Base-by-base conservation (phyloP, 2,329 filamentous ascomycete genomes). In the Colletotrichum godetiae region DNA sequence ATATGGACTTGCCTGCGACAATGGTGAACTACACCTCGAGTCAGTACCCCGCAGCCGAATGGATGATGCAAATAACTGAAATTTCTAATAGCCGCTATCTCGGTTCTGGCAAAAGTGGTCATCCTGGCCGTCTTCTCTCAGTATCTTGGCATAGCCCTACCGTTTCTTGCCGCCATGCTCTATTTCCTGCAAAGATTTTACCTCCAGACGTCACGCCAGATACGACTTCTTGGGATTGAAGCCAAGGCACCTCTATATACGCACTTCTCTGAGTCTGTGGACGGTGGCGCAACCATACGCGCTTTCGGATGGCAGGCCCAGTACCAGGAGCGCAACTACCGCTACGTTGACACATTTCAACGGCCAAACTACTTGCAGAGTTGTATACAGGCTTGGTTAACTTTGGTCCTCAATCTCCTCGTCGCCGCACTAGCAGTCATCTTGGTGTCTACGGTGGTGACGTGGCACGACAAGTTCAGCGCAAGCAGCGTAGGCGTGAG, bases 191-290 rank as follows among this genome's bases (percentile, higher is more conserved):
- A 80, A 52, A 75, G 76, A 13, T 81, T 79, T 59, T 82, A 82
- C 57, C 79, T 83, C 0, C 78, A 76, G 29, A 83, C 81, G 4
- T 82, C 81, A 0, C 75, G 81, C 0, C 82, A 83, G 74, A 59
- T 83, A 1, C 78, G 81, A 13, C 74, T 80, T 4, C 74, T 82
- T 11, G 81, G 81, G 8, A 76, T 82, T 5, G 81, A 82, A 42
- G 77, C 80, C 12, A 82, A 82, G 67, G 77, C 78, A 10, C 81
- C 81, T 5, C 74, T 82, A 0, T 82, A 81, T 56, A 78, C 78
- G 2, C 77, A 79, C 60, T 82, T 82, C 57, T 75, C 73, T 24
- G 78, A 79, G 42, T 77, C 77, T 1, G 69, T 77, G 12, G 56
- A 64, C 0, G 77, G 77, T 1, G 61, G 66, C 1, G 68, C 76